Conservation (phyloP, 2,329 filamentous ascomycete genomes). For the Cephalotrichum gorgonifer region DNA sequence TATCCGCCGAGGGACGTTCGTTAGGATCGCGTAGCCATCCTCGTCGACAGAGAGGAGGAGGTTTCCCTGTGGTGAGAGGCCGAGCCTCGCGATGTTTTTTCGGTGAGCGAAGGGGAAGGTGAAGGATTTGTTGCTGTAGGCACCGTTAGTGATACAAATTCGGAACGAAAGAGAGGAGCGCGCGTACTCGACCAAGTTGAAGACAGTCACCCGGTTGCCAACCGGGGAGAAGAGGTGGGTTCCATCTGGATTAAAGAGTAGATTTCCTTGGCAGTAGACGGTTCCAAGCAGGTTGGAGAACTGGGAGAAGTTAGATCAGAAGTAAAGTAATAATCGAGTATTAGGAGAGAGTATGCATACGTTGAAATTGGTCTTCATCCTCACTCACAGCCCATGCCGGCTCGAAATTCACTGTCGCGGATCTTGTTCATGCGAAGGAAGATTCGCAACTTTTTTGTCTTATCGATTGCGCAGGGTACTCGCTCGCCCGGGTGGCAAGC, state of each 20-base stretch:
- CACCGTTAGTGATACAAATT: background rate
- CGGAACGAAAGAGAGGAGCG: background rate
- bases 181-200: slow-evolving; percentile 85
- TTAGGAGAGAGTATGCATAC: slow-evolving; percentile 33
- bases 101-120: slow-evolving; percentile 87
- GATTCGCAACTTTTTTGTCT: slow-evolving; percentile 11
- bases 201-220: slow-evolving; percentile 89
- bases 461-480: slow-evolving; percentile 19
- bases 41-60: slow-evolving; percentile 89
- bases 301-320: slow-evolving; percentile 37
- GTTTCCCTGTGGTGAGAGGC: slow-evolving; percentile 82
- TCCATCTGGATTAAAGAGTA: slow-evolving; percentile 93
- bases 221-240: slow-evolving; percentile 93
- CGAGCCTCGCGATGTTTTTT: slow-evolving; percentile 82
- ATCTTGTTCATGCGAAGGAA: background rate
- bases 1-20: slow-evolving; percentile 77
- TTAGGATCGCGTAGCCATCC: slow-evolving; percentile 86
- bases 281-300: slow-evolving; percentile 98
- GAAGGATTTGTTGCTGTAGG: slow-evolving; percentile 69
- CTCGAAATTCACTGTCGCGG: background rate
- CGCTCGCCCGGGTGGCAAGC: slow-evolving; percentile 6
- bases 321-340: too few relatives aligned
- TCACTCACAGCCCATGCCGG: slow-evolving; percentile 18
- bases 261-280: slow-evolving; percentile 95
- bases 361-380: slow-evolving; percentile 99